These are phyloP conservation scores for Paramecium sexaurelia DNA, from an alignment of 73 alveolate species.

Conservation along the genomic window DNA sequence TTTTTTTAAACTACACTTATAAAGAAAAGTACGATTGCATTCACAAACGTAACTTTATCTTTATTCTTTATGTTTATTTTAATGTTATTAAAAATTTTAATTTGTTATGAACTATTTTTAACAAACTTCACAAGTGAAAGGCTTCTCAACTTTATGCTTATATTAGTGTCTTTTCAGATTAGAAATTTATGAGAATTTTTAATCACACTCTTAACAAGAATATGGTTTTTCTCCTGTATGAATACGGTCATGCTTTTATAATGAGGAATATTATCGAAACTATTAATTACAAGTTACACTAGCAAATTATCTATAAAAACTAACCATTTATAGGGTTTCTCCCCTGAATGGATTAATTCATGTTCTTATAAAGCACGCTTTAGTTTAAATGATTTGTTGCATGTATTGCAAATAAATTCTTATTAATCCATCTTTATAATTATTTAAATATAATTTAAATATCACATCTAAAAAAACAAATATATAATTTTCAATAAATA, in stretches of 20 bases:
- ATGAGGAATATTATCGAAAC: slow-evolving; percentile 70
- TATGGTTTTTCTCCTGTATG: slow-evolving; percentile 94
- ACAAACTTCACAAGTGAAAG: slow-evolving; percentile 85
- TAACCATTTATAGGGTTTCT: slow-evolving; percentile 55
- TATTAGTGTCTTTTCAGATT: slow-evolving; percentile 91
- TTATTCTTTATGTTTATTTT: neutral
- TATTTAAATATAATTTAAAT: neutral
- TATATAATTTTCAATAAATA: neutral
- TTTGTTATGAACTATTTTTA: slow-evolving; percentile 38
- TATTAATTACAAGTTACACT: slow-evolving; percentile 58
- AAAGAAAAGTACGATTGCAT: slow-evolving; percentile 53
- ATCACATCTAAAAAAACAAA: neutral
- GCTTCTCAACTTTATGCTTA: slow-evolving; percentile 92
- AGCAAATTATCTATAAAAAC: neutral
- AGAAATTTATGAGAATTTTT: slow-evolving; percentile 79
- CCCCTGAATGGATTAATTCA: slow-evolving; percentile 53
- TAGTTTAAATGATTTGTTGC: neutral
- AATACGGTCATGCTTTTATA: slow-evolving; percentile 76
- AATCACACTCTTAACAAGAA: slow-evolving; percentile 83
- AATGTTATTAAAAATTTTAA: slow-evolving; percentile 42
- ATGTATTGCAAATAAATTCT: neutral
- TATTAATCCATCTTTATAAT: neutral
- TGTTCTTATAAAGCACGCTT: slow-evolving; percentile 31
- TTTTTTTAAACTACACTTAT: slow-evolving; percentile 58
- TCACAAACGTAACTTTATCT: slow-evolving; percentile 32